Percentiles rank a stretch among this genome's conserved stretches.
Conservation (phyloP, 495 filamentous ascomycete genomes). For the Apiosordaria backusii region DNA sequence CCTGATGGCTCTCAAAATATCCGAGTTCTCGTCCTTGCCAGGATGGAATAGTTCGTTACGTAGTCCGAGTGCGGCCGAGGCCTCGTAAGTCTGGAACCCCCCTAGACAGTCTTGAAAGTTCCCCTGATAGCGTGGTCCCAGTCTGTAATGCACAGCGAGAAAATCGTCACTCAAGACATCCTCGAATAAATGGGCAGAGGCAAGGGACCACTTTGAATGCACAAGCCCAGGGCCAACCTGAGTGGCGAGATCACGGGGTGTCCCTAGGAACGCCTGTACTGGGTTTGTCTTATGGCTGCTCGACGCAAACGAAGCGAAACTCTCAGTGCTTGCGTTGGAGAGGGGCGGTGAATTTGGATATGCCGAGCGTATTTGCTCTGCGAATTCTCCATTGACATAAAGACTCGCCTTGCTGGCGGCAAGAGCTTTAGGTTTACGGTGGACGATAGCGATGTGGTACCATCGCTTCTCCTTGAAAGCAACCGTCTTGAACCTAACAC, state of each 20-base stretch:
- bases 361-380: slow-evolving; percentile 82
- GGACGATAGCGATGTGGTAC: slow-evolving; percentile 90
- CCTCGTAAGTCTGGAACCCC: slow-evolving; percentile 93
- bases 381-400: slow-evolving; percentile 89
- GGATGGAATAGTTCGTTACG: slow-evolving; percentile 89
- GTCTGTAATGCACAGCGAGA: slow-evolving; percentile 81
- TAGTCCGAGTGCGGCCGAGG: slow-evolving; percentile 86
- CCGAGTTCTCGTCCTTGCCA: slow-evolving; percentile 86
- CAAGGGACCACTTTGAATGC: slow-evolving; percentile 79
- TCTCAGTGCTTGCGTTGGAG: slow-evolving; percentile 56
- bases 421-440: slow-evolving; percentile 71
- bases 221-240: slow-evolving; percentile 73
- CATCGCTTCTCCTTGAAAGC: slow-evolving; percentile 69
- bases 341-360: slow-evolving; percentile 72
- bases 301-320: slow-evolving; percentile 56
- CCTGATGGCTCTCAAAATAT: slow-evolving; percentile 84
- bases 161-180: slow-evolving; percentile 89
- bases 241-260: slow-evolving; percentile 83
- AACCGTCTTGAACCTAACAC: slow-evolving; percentile 85
- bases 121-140: slow-evolving; percentile 86
- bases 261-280: slow-evolving; percentile 90
- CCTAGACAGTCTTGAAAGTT: slow-evolving; percentile 96
- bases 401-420: slow-evolving; percentile 78
- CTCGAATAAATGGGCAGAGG: slow-evolving; percentile 81
- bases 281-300: slow-evolving; percentile 55